These are phyloP conservation scores for Collybia mongolica DNA, from an alignment of 768 basidiomycete genomes.

Conservation along the genomic window DNA sequence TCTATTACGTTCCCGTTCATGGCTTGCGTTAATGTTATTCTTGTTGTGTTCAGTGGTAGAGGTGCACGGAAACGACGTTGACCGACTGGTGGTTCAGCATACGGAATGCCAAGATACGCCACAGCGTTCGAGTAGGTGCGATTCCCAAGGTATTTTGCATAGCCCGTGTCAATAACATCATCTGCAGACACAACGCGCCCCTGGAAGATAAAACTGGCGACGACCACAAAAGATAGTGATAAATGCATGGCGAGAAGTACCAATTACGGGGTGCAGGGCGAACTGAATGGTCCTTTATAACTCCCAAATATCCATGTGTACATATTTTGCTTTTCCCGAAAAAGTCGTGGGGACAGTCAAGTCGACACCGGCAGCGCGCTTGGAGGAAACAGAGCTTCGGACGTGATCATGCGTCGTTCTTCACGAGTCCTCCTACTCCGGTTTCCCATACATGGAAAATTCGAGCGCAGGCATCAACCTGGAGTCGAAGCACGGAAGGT, in stretches of 20 bases:
- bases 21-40: constrained; percentile 27
- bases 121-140: constrained; percentile 49
- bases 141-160: constrained; percentile 58
- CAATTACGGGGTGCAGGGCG: too few species aligned
- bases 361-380: too few species aligned
- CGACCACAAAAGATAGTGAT: constrained; percentile 4
- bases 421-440: too few species aligned
- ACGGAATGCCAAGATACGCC: constrained; percentile 58
- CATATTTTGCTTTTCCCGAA: too few species aligned
- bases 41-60: constrained; percentile 46
- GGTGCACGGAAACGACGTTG: constrained; percentile 54
- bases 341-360: too few species aligned
- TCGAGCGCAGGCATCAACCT: too few species aligned
- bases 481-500: too few species aligned
- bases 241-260: constrained; percentile 8
- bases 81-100: constrained; percentile 57
- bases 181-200: constrained; percentile 2
- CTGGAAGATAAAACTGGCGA: constrained; percentile 9
- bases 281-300: too few species aligned
- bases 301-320: too few species aligned
- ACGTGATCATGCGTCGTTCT: too few species aligned
- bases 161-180: constrained; percentile 52
- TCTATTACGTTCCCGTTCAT: constrained; percentile 40
- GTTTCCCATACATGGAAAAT: too few species aligned
- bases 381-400: too few species aligned